Conservation (phyloP, 2,329 filamentous ascomycete genomes). For the Neonectria sp. region DNA sequence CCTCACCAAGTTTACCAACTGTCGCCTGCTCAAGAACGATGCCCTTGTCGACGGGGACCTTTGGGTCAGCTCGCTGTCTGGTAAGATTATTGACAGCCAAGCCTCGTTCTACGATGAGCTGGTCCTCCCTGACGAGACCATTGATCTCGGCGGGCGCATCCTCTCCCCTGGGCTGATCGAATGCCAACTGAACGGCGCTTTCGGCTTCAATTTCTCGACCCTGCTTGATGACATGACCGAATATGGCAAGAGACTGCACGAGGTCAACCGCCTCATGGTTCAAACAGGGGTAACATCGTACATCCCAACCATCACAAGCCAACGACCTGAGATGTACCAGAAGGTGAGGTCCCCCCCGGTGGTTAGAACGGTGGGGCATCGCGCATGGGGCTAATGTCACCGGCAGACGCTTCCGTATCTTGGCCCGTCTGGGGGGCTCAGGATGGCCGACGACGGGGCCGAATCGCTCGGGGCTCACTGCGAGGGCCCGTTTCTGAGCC, state of each 20-base stretch:
- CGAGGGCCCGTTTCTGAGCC: slow-evolving; percentile 90
- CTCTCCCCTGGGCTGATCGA: slow-evolving; percentile 91
- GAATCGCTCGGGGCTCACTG: slow-evolving; percentile 93
- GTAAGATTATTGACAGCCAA: slow-evolving; percentile 84
- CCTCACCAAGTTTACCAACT: slow-evolving; percentile 93
- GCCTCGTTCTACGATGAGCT: slow-evolving; percentile 78
- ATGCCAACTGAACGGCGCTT: slow-evolving; percentile 91
- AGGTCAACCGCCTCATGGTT: slow-evolving; percentile 80
- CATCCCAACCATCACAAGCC: slow-evolving; percentile 87
- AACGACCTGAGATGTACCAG: slow-evolving; percentile 85
- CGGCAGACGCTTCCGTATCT: slow-evolving; percentile 79
- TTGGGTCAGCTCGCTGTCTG: slow-evolving; percentile 88
- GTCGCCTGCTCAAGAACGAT: slow-evolving; percentile 79
- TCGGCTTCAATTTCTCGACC: slow-evolving; percentile 92
- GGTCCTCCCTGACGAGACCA: slow-evolving; percentile 78
- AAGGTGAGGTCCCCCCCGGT: slow-evolving; percentile 62
- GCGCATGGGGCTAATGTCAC: slow-evolving; percentile 42
- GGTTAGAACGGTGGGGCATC: slow-evolving; percentile 34
- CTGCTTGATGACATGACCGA: slow-evolving; percentile 77
- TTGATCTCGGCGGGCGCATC: slow-evolving; percentile 88
- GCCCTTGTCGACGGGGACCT: slow-evolving; percentile 82
- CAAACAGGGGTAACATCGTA: slow-evolving; percentile 90
- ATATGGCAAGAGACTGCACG: slow-evolving; percentile 80
- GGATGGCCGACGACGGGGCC: slow-evolving; percentile 77
- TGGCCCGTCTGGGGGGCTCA: slow-evolving; percentile 75